Evolutionary conservation across 2,329 filamentous ascomycete species (phyloP), one percentile per base, ranked within the genome.

Genomic region (Pestalotiopsis sp.): DNA sequence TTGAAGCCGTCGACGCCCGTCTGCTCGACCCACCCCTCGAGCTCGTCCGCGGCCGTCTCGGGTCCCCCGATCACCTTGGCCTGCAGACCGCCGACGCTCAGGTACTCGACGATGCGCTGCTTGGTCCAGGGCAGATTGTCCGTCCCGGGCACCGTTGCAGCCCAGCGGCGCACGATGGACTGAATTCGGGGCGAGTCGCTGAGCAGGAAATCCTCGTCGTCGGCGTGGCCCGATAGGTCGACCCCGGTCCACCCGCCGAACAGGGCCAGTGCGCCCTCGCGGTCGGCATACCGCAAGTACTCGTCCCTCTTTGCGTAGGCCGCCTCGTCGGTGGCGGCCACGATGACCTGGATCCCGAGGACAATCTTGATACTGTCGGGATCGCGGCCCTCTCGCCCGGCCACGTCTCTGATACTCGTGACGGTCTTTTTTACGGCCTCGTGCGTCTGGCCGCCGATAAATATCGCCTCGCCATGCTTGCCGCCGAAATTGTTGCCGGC

Each of bases 181-280:
- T 85, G 79, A 13, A 85, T 85, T 68, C 88, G 86, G 0, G 81
- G 80, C 0, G 86, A 86, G 68, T 90, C 86, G 5, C 81, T 84
- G 0, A 83, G 82, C 0, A 83, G 85, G 69, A 91, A 81, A 6
- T 87, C 86, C 70, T 89, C 83, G 67, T 90, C 88, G 0, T 89
- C 75, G 0, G 86, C 84, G 61, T 89, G 83, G 72, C 82, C 82
- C 3, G 84, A 87, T 11, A 90, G 80, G 72, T 90, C 88, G 67
- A 89, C 87, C 0, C 88, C 88, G 0, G 87, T 88, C 85, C 86
- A 89, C 0, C 87, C 86, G 49, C 82, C 84, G 69, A 88, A 86
- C 1, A 89, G 78, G 0, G 87, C 87, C 1, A 90, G 76, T 0
- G 85, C 87, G 0, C 86, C 87, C 13, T 87, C 79, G 0, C 83